Percentiles rank a stretch among this genome's conserved stretches.
Evolutionary conservation across 176 grass and related monocot genomes (phyloP).

Genomic region (Aechmea fasciata): DNA sequence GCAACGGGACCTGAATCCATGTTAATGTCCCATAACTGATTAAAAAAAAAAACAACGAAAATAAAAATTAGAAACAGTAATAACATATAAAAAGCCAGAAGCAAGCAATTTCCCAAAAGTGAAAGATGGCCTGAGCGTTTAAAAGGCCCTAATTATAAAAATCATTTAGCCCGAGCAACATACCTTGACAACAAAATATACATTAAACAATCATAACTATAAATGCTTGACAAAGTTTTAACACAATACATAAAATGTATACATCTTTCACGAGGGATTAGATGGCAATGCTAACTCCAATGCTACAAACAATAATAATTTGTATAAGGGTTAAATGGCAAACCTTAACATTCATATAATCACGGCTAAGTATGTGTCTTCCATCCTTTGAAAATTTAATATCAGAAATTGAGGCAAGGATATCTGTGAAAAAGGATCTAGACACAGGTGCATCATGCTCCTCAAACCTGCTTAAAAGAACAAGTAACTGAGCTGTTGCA

Average conservation of each 20-base stretch:
- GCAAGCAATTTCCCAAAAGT: background rate
- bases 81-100: background rate
- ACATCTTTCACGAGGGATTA: background rate
- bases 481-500: background rate
- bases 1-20: slow-evolving; percentile 85
- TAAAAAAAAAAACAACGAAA: slow-evolving; percentile 13
- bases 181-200: too few relatives aligned
- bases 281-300: background rate
- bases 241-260: background rate
- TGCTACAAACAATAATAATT: background rate
- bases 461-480: slow-evolving; percentile 55
- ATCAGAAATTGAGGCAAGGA: slow-evolving; percentile 86
- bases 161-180: too few relatives aligned
- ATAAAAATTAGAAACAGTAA: slow-evolving; percentile 1
- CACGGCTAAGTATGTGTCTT: slow-evolving; percentile 80
- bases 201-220: background rate
- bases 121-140: background rate
- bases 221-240: background rate
- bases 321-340: background rate
- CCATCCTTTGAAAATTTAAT: slow-evolving; percentile 78
- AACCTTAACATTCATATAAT: slow-evolving; percentile 98
- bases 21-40: slow-evolving; percentile 84
- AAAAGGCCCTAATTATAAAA: too few relatives aligned
- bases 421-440: slow-evolving; percentile 88
- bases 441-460: slow-evolving; percentile 67